Base-by-base conservation (phyloP, 805 yeast species). In the Cyberlindnera subsufficiens region DNA sequence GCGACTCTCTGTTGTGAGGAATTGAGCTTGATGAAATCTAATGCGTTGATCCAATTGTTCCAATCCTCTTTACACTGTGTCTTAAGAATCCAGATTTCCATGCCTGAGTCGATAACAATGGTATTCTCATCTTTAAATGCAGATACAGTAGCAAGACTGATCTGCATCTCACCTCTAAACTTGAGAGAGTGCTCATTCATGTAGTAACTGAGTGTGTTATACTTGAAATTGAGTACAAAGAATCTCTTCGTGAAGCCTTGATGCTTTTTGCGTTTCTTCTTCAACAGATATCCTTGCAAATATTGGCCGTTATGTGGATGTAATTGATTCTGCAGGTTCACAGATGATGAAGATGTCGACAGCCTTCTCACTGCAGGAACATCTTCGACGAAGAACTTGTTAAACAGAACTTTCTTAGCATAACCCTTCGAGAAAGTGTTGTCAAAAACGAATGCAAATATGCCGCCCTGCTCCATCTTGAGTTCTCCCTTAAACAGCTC, bases 61-160 rank as follows among this genome's bases (percentile, higher is more conserved):
- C 88, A 93, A 50, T 85, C 90, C 6, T 72, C 68, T 10, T 64
- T 63, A 43, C 71, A 78, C 37, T 71, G 65, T 0, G 97, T 86
- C 54, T 85, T 86, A 46, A 91, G 68, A 32, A 78, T 80, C 98
- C 98, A 91, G 9, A 86, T 80, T 60, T 91, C 98, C 79, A 91
- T 81, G 3, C 98, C 98, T 0, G 97, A 88, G 60, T 93, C 97
- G 45, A 93, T 75, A 37, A 83, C 80, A 35, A 93, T 80, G 54
- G 86, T 82, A 41, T 77, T 66, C 19, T 78, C 76, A 44, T 75
- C 75, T 20, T 77, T 71, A 53, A 82, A 82, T 0, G 95, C 96
- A 43, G 90, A 77, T 2, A 93, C 80, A n/a, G 85, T 85, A 3
- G 95, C 80, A 38, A 84, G 74, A 41, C 76, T 78, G 38, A 93